A percentile compares a stretch with the other conserved stretches of the same genome.
Evolutionary conservation across 495 filamentous ascomycete genomes (phyloP).

Genomic region (Penicillium robsamsonii): DNA sequence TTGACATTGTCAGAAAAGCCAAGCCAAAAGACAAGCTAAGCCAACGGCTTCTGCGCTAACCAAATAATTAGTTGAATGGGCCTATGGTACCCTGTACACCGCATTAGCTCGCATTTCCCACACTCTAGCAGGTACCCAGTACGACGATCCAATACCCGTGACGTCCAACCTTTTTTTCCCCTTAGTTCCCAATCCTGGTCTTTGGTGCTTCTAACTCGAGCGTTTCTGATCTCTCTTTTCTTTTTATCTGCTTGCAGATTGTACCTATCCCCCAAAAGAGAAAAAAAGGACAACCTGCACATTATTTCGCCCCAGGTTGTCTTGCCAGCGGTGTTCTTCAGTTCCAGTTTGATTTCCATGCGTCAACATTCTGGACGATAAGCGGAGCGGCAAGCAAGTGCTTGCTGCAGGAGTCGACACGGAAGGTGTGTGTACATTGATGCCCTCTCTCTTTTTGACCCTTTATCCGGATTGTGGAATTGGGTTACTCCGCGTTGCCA

Average conservation of each 20-base stretch:
- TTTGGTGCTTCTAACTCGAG: conserved; percentile 23
- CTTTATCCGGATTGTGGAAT: conserved; percentile 9
- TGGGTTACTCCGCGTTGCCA: conserved; percentile 18
- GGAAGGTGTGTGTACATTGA: conserved; percentile 43
- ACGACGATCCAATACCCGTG: conserved; percentile 14
- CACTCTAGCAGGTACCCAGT: conserved; percentile 8
- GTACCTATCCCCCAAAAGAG: not conserved
- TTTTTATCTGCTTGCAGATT: not conserved
- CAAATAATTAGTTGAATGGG: conserved; percentile 2
- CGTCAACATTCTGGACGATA: conserved; percentile 54
- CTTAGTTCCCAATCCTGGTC: conserved; percentile 18
- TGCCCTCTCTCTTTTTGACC: conserved; percentile 3
- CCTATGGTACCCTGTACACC: conserved; percentile 11
- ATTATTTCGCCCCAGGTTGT: conserved; percentile 19
- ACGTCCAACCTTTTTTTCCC: conserved; percentile 17
- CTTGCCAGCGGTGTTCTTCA: conserved; percentile 31
- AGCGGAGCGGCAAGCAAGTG: conserved; percentile 54
- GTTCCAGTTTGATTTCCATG: conserved; percentile 44
- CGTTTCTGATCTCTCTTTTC: conserved; percentile 18
- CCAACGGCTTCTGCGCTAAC: not conserved
- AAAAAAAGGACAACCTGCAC: conserved; percentile 9
- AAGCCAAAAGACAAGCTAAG: not conserved
- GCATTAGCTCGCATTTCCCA: conserved; percentile 12
- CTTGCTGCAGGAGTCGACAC: conserved; percentile 55
- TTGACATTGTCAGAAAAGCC: not conserved